A percentile compares a stretch with the other conserved stretches of the same genome.
phyloP scores from a whole-genome alignment of 2,329 filamentous ascomycete species.

The Colletotrichum godetiae region DNA sequence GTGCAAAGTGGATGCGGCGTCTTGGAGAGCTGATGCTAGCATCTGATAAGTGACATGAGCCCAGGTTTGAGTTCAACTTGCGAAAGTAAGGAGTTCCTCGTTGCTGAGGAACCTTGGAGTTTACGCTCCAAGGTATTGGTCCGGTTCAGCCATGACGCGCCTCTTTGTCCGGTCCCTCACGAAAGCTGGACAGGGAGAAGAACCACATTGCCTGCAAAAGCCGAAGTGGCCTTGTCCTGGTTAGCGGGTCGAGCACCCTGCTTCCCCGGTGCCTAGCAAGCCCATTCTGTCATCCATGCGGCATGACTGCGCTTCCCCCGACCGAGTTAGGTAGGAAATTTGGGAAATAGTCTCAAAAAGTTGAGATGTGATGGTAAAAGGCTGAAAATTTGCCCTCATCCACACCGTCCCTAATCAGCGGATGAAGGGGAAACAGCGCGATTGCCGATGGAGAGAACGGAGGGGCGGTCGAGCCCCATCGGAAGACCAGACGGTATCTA shows the following conservation, averaged over 20 bases:
- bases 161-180: conserved; percentile 24
- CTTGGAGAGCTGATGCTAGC: conserved; percentile 12
- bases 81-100: conserved; percentile 23
- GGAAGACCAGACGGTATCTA: neutral
- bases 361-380: conserved; percentile 27
- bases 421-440: neutral
- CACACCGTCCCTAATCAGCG: neutral
- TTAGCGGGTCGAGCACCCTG: conserved; percentile 28
- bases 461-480: conserved; percentile 2
- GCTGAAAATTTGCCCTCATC: conserved; percentile 19
- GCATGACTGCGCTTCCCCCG: conserved; percentile 19
- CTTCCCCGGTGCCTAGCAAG: conserved; percentile 33
- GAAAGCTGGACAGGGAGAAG: conserved; percentile 6
- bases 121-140: neutral
- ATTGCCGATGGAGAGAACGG: conserved; percentile 21
- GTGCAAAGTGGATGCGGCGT: conserved; percentile 9
- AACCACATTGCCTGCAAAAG: conserved; percentile 24
- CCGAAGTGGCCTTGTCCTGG: conserved; percentile 30
- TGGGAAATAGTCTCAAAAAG: conserved; percentile 13
- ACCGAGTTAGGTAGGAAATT: conserved; percentile 13
- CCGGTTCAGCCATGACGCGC: conserved; percentile 19
- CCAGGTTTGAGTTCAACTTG: neutral
- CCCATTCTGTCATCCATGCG: conserved; percentile 29
- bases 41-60: conserved; percentile 28
- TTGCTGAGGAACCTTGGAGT: neutral